phyloP scores from a whole-genome alignment of 2,329 filamentous ascomycete genomes.

The Dothideomycetidae sp. region DNA sequence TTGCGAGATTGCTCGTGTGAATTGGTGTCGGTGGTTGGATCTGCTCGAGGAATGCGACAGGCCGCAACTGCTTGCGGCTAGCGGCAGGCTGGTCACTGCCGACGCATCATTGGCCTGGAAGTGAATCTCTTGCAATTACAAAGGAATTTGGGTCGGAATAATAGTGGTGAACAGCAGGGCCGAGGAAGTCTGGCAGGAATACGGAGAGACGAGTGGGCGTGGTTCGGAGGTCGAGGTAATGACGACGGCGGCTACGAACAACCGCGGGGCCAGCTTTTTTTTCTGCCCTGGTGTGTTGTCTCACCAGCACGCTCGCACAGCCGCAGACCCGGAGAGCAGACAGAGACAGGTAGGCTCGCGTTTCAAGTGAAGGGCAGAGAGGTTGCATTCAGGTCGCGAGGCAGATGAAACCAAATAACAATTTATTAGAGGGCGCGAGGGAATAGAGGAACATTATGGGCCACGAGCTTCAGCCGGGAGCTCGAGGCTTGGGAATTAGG shows the following conservation, averaged over 20 bases:
- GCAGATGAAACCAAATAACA: neutral
- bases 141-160: no score
- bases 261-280: neutral
- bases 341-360: neutral
- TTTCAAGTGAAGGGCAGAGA: neutral
- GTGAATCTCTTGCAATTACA: no score
- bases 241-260: neutral
- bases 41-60: no score
- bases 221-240: neutral
- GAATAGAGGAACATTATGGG: no score
- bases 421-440: no score
- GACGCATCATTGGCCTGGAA: neutral
- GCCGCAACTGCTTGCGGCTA: neutral
- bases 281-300: neutral
- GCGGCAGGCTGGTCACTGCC: conserved; percentile 8
- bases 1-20: no score
- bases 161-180: no score
- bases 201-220: neutral
- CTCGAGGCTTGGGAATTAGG: no score
- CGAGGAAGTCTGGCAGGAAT: no score
- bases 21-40: no score
- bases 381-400: neutral
- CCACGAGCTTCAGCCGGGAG: no score
- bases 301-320: neutral
- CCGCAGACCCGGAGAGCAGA: neutral